Percentiles rank a stretch among this genome's conserved stretches.
Conservation (phyloP, 106 monocot genomes). For the Dendrobium huoshanense region DNA sequence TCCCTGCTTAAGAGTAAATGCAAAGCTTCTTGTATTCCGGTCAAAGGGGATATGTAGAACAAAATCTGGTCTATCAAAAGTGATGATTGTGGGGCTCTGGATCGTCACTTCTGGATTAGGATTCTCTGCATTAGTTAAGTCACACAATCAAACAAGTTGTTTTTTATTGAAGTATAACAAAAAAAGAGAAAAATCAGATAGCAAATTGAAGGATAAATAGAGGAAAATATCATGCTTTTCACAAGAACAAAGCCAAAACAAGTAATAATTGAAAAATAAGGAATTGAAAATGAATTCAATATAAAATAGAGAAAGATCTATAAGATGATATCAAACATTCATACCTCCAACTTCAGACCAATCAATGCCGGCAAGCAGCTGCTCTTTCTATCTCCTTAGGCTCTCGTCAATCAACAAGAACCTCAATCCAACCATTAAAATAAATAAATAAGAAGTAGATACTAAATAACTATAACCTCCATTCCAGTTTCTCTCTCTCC, state of each 20-base stretch:
- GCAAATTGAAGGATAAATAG: too few species aligned
- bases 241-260: background rate
- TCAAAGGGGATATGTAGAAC: conserved; percentile 61
- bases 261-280: background rate
- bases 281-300: background rate
- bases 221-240: too few species aligned
- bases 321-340: background rate
- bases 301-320: background rate
- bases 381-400: too few species aligned
- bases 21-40: conserved; percentile 49
- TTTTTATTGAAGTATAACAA: too few species aligned
- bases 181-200: too few species aligned
- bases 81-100: conserved; percentile 56
- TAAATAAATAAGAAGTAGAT: background rate
- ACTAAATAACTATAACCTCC: background rate
- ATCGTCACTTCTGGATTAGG: conserved; percentile 72
- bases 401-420: too few species aligned
- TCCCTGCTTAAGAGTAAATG: conserved; percentile 77
- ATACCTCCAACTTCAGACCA: conserved; percentile 67
- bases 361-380: conserved; percentile 69
- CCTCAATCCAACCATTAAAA: background rate
- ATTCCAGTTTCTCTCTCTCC: background rate
- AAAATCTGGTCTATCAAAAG: conserved; percentile 43
- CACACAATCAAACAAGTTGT: too few species aligned
- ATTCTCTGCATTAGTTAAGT: conserved; percentile 29